Conservation (phyloP, 768 basidiomycete species). For the Tremella mesenterica region DNA sequence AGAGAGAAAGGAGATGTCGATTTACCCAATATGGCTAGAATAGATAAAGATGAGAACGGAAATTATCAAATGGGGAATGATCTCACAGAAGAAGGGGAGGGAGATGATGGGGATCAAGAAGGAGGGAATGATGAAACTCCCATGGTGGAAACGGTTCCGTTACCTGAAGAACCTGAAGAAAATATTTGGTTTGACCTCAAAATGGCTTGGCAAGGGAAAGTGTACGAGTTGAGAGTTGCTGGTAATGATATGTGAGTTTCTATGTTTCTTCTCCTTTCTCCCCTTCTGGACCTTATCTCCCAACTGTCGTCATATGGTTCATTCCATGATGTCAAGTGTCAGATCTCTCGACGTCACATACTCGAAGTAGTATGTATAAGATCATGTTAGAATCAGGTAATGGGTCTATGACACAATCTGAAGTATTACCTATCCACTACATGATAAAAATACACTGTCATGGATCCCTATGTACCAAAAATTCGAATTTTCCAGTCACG, state of each 20-base stretch:
- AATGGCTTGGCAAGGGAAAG: conserved; percentile 66
- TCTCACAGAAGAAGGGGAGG: background rate
- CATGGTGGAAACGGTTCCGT: conserved; percentile 4
- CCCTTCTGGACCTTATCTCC: background rate
- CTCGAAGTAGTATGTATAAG: background rate
- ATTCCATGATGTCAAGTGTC: no score
- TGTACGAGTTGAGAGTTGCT: conserved; percentile 58
- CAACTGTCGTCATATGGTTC: no score
- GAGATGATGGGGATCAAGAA: background rate
- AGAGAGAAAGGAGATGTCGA: no score
- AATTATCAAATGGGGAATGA: no score
- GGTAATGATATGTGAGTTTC: conserved; percentile 62
- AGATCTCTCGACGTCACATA: no score
- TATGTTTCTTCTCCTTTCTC: background rate
- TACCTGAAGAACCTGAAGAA: conserved; percentile 6
- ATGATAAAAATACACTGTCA: background rate
- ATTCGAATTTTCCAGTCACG: background rate
- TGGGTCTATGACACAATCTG: no score
- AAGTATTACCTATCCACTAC: no score
- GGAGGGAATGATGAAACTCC: background rate
- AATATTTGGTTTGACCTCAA: conserved; percentile 47
- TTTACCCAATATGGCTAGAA: no score
- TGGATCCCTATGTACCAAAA: background rate
- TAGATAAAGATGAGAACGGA: no score
- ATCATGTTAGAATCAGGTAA: no score